Evolutionary conservation across 306 rosid genomes (phyloP), one percentile per base, ranked within the genome.

Genomic region (Alnus glutinosa): DNA sequence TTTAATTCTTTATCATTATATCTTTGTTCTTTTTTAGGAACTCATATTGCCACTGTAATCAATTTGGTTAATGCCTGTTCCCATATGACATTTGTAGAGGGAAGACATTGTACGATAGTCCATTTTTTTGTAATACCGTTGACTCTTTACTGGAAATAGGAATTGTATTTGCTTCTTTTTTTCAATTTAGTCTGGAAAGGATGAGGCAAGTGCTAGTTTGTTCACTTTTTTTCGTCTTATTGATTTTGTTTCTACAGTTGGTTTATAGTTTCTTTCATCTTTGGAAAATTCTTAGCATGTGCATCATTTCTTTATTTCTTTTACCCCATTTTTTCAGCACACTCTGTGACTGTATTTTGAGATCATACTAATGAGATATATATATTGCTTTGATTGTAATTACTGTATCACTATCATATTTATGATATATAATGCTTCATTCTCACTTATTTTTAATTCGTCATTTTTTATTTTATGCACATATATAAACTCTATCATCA

Each of bases 221-320:
- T 36, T 23, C n/a, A 32, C 14, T 39, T 42, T 71, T 55, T 54
- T 57, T 39, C 18, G 59, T 51, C 28, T 76, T 12, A 7, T 36
- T 32, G 69, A 70, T 37, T 14, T 7, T 69, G 77, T 50, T 5
- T 63, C 47, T 59, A 9, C 66, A 6, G 30, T 74, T 62, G 34
- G 48, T 16, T 42, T 50, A 57, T 7, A 36, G 49, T 57, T 73
- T 62, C 61, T 37, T 63, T 1, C 62, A 66, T 32, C 44, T 49
- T 37, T 55, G 75, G 77, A 30, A 48, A 79, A 70, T 76, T 84
- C 32, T 71, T 67, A 66, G 72, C 74, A 74, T 93, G 92, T 90
- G 87, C 76, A 88, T 87, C 54, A 52, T 62, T 23, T 32, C 44
- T 63, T 62, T 70, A 42, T 4, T 66, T 57, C 62, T 55, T 49